phyloP scores from a whole-genome alignment of 1,139 yeast genomes.

The Pichia sp. region DNA sequence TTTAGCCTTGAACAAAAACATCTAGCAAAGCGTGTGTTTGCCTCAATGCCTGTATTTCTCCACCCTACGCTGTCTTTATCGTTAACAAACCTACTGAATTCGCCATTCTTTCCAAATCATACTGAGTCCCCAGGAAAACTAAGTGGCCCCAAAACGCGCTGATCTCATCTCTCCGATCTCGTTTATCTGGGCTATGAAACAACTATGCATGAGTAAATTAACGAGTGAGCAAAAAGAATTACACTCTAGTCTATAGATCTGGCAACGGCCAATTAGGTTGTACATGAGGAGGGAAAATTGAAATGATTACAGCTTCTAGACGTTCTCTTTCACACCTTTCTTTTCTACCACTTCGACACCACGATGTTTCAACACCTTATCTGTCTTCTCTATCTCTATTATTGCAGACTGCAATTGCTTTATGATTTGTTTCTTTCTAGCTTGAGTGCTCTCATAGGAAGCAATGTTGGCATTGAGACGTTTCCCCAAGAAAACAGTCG shows the following conservation, averaged over 20 bases:
- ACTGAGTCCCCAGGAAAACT: neutral
- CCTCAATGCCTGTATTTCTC: neutral
- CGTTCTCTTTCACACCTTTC: neutral
- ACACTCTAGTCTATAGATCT: neutral
- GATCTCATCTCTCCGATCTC: no score
- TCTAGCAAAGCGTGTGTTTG: neutral
- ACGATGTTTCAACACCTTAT: constrained; percentile 13
- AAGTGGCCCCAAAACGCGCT: no score
- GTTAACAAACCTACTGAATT: neutral
- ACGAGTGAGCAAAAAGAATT: neutral
- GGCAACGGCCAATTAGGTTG: neutral
- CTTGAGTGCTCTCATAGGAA: constrained; percentile 16
- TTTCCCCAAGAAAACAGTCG: constrained; percentile 19
- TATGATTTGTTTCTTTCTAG: constrained; percentile 12
- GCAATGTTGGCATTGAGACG: constrained; percentile 20
- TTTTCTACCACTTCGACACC: neutral
- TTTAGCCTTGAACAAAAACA: constrained; percentile 26
- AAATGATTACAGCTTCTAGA: neutral
- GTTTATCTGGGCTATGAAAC: no score
- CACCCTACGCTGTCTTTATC: neutral
- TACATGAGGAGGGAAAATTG: neutral
- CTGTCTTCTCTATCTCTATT: constrained; percentile 13
- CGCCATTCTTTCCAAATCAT: neutral
- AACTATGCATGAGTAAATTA: neutral
- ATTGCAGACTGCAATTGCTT: constrained; percentile 10